Evolutionary conservation across 1,284 basidiomycete species (phyloP).

Genomic region (Kalmanozyma brasiliensis): DNA sequence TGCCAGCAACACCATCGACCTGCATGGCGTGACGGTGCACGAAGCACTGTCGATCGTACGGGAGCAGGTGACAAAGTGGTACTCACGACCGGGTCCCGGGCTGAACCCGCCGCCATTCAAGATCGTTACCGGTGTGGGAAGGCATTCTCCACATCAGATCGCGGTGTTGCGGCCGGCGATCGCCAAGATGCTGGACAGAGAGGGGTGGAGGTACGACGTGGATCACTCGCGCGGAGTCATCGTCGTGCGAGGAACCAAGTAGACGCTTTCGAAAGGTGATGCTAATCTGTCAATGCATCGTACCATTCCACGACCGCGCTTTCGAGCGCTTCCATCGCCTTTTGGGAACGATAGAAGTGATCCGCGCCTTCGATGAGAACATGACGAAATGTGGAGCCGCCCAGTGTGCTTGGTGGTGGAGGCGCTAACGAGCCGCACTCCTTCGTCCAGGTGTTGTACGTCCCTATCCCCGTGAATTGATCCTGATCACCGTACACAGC

Average conservation of each 20-base stretch:
- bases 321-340: constrained; percentile 23
- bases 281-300: constrained; percentile 23
- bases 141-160: constrained; percentile 64
- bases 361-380: constrained; percentile 33
- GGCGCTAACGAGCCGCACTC: constrained; percentile 19
- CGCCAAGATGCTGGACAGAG: constrained; percentile 61
- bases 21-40: constrained; percentile 67
- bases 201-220: constrained; percentile 63
- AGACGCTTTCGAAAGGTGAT: constrained; percentile 2
- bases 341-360: constrained; percentile 37
- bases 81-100: constrained; percentile 32
- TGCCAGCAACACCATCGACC: constrained; percentile 60
- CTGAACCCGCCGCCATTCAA: constrained; percentile 53
- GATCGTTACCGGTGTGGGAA: constrained; percentile 68
- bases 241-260: constrained; percentile 44
- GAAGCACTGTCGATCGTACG: constrained; percentile 67
- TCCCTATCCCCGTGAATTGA: constrained; percentile 38
- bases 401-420: background rate
- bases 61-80: constrained; percentile 64
- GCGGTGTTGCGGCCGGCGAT: constrained; percentile 67
- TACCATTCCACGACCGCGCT: constrained; percentile 29
- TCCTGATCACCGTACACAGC: constrained; percentile 43
- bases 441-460: constrained; percentile 32
- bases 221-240: constrained; percentile 45
- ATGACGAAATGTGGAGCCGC: constrained; percentile 36